phyloP scores from a whole-genome alignment of 2,329 filamentous ascomycete species.

The Fusarium tjaetaba region DNA sequence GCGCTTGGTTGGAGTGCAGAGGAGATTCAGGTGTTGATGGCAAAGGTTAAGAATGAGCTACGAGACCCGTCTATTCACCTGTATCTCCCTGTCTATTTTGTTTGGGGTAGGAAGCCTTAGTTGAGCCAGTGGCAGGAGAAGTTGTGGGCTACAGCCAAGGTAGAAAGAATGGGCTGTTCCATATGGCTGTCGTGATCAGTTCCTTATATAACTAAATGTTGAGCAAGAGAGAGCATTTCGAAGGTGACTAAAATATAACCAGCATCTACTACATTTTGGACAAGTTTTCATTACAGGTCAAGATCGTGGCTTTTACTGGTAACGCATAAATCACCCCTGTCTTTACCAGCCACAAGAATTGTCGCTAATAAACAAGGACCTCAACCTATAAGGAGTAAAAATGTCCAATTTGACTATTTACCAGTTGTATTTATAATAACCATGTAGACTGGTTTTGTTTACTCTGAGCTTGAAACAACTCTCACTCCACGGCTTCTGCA shows the following conservation, averaged over 20 bases:
- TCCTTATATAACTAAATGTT: too few relatives aligned
- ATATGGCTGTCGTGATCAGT: too few relatives aligned
- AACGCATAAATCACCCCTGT: neutral
- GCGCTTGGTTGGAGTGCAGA: slow-evolving; percentile 25
- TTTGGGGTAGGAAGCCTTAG: slow-evolving; percentile 23
- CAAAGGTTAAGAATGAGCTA: slow-evolving; percentile 29
- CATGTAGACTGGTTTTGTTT: neutral
- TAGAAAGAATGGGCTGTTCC: neutral
- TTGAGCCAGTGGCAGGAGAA: rapidly evolving
- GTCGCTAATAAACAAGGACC: neutral
- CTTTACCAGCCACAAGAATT: neutral
- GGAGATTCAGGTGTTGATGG: slow-evolving; percentile 28
- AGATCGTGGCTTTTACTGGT: neutral
- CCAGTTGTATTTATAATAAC: neutral
- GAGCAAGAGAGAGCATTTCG: too few relatives aligned
- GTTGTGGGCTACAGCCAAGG: neutral
- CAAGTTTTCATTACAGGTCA: too few relatives aligned
- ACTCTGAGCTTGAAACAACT: too few relatives aligned
- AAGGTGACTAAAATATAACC: too few relatives aligned
- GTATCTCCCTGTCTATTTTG: slow-evolving; percentile 23
- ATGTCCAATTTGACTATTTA: neutral
- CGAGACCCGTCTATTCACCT: slow-evolving; percentile 22
- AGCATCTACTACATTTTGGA: too few relatives aligned
- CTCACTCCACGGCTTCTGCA: neutral
- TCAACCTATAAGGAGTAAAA: neutral